Base-by-base conservation (phyloP, 768 basidiomycete species). In the Rhizopogon roseolus region DNA sequence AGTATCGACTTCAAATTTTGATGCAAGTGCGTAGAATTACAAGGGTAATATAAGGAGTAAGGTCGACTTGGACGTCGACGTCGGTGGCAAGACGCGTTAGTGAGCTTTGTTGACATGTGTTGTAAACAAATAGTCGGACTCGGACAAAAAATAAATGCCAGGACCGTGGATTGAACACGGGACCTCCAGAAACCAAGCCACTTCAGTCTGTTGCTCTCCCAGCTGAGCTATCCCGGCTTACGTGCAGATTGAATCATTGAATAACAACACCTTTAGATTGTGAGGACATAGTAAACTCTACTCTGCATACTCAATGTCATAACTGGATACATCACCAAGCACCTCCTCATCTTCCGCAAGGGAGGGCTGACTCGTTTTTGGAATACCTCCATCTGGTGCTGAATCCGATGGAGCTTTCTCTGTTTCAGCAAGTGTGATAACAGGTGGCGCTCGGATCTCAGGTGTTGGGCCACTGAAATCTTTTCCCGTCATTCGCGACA, bases 381-480 rank as follows among this genome's bases (percentile, higher is more conserved):
- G 22, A 14, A 46, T 46, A 8, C 13, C 13, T 16, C 8, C 19
- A 16, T 22, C 32, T 2, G 8, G 10, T 41, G 40, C 19, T 41
- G 40, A 10, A 22, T 48, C 14, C 9, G n/a, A 22, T 36, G 34
- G 34, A 36, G 34, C 34, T 1, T 8, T 44, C 19, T 46, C 55
- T 19, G 62, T 36, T 37, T 73, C 70, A 13, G 63, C 65, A 19
- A 79, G 60, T 2, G 66, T 71, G 16, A 73, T 56, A 1, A 66
- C 62, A n/a, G 62, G 63, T 1, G 71, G 73, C 1, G 78, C 70
- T 22, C 71, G 68, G 58, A 91, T 90, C 54, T 84, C 81, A 0
- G 90, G 90, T 16, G 81, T 80, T 25, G 90, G 90, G 1, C 90
- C 90, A 41, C 88, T 85, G 62, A 92, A 92, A 63, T 92, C 88